Percentiles rank a stretch among this genome's conserved stretches.
phyloP scores from a whole-genome alignment of 805 yeast species.

The Saccharomyces jurei region DNA sequence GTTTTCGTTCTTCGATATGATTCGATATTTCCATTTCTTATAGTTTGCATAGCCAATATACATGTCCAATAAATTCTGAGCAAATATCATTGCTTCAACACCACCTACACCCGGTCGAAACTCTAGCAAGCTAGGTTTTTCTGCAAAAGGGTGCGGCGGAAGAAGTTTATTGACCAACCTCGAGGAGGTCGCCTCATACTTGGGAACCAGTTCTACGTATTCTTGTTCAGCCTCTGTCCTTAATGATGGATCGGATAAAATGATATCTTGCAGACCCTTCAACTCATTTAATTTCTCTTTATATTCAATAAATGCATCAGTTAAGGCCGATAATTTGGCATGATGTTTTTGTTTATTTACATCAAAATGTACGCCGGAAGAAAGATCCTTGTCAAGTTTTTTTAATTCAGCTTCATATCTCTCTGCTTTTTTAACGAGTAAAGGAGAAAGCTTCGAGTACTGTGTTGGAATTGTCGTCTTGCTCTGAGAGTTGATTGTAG shows the following conservation, averaged over 20 bases:
- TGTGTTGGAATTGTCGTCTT: background rate
- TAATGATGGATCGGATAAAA: conserved; percentile 28
- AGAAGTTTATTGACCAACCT: conserved; percentile 51
- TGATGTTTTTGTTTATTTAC: conserved; percentile 42
- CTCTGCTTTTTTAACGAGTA: conserved; percentile 42
- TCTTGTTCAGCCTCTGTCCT: conserved; percentile 58
- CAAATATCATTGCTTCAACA: conserved; percentile 80
- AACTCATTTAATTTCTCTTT: conserved; percentile 25
- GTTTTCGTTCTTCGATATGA: conserved; percentile 50
- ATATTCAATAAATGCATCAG: conserved; percentile 37
- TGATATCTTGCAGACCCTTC: conserved; percentile 30
- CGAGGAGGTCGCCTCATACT: conserved; percentile 35
- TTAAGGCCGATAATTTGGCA: conserved; percentile 38
- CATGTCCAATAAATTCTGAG: conserved; percentile 75
- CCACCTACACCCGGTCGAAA: conserved; percentile 96
- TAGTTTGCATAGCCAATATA: conserved; percentile 61
- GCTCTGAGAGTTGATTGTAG: background rate
- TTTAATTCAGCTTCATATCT: conserved; percentile 35
- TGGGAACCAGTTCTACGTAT: conserved; percentile 39
- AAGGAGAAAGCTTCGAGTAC: conserved; percentile 39
- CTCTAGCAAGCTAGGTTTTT: conserved; percentile 72
- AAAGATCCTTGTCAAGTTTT: conserved; percentile 35
- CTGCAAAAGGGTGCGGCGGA: conserved; percentile 72
- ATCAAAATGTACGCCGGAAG: conserved; percentile 38
- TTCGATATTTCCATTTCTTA: conserved; percentile 57